Evolutionary conservation across 495 filamentous ascomycete species (phyloP).

Genomic region (Polyplosphaeria fusca): DNA sequence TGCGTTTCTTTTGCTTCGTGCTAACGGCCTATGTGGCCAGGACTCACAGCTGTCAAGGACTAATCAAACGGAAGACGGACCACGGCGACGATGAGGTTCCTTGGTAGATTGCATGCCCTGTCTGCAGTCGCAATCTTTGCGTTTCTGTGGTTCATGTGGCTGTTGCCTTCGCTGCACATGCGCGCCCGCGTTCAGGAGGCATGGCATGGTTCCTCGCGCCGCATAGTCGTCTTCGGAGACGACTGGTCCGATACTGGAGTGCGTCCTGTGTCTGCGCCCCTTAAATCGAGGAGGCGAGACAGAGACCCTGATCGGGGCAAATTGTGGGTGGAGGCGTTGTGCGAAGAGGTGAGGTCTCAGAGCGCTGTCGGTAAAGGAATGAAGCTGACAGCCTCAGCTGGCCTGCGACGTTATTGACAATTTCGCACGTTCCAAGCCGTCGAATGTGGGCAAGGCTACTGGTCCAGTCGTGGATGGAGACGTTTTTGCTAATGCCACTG

Average conservation of each 20-base stretch:
- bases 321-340: constrained; percentile 26
- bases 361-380: neutral
- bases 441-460: constrained; percentile 4
- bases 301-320: constrained; percentile 24
- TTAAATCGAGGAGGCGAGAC: constrained; percentile 7
- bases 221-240: constrained; percentile 31
- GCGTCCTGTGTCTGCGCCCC: constrained; percentile 28
- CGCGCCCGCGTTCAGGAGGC: constrained; percentile 19
- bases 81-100: constrained; percentile 15
- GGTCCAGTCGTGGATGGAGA: constrained; percentile 22
- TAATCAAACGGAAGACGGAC: neutral
- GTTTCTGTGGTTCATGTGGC: constrained; percentile 22
- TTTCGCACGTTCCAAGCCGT: constrained; percentile 20
- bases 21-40: no score
- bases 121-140: constrained; percentile 1
- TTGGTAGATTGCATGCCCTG: constrained; percentile 16
- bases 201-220: constrained; percentile 22
- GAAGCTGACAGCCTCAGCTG: constrained; percentile 21
- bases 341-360: constrained; percentile 19
- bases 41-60: no score
- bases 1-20: no score
- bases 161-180: constrained; percentile 15
- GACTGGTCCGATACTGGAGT: constrained; percentile 30
- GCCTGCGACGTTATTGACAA: constrained; percentile 28
- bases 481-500: constrained; percentile 27